phyloP scores from a whole-genome alignment of 2,329 filamentous ascomycete genomes.

The Aplosporella prunicola region DNA sequence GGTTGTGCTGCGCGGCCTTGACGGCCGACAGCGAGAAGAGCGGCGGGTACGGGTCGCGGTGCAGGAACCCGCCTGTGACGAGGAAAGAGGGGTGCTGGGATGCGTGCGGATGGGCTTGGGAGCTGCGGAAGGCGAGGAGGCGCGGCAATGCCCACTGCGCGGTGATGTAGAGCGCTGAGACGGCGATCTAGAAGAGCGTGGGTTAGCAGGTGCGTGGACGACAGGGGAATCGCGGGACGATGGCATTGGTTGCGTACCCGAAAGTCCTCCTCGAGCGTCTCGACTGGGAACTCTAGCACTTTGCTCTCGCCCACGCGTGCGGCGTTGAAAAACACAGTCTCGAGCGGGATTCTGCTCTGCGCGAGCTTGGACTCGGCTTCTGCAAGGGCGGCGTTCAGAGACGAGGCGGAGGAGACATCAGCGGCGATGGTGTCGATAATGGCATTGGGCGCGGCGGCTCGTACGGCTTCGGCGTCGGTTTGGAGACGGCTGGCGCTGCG shows the following conservation, averaged over 20 bases:
- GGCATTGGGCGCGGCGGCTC: constrained; percentile 19
- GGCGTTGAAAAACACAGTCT: constrained; percentile 46
- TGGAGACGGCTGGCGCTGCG: constrained; percentile 34
- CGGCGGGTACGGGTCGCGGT: constrained; percentile 37
- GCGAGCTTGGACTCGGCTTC: constrained; percentile 35
- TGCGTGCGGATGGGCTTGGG: constrained; percentile 10
- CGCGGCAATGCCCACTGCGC: constrained; percentile 40
- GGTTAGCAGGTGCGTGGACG: not conserved
- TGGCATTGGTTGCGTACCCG: constrained; percentile 26
- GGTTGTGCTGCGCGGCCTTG: constrained; percentile 44
- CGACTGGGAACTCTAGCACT: constrained; percentile 33
- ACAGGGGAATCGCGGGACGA: not conserved
- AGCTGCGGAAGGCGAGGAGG: too few species aligned
- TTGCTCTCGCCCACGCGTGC: constrained; percentile 37
- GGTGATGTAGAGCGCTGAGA: constrained; percentile 39
- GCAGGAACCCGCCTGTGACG: constrained; percentile 41
- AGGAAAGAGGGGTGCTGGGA: constrained; percentile 37
- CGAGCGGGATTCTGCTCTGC: constrained; percentile 22
- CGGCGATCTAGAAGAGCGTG: constrained; percentile 33
- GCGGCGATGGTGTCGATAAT: constrained; percentile 36
- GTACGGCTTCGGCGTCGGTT: constrained; percentile 25
- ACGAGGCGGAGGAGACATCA: constrained; percentile 35
- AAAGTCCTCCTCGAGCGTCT: constrained; percentile 42
- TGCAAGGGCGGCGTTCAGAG: constrained; percentile 31
- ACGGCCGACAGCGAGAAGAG: constrained; percentile 42